Evolutionary conservation across 108 stramenopile species (phyloP).

Genomic region (Cyclostephanos invisitatus): DNA sequence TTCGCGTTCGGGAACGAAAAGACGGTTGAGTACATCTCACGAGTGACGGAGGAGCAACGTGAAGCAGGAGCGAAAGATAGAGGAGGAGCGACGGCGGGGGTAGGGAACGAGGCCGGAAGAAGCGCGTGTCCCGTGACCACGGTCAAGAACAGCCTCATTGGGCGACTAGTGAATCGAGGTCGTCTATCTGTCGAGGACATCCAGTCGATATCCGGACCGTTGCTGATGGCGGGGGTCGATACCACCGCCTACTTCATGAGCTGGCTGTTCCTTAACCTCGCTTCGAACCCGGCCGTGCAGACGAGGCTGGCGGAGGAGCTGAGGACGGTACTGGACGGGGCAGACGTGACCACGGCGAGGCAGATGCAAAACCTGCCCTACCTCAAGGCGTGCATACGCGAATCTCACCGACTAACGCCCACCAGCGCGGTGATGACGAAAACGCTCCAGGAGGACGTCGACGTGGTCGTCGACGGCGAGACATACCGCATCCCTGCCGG

Average conservation of each 20-base stretch:
- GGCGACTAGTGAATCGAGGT: constrained; percentile 1
- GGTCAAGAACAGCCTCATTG: constrained; percentile 12
- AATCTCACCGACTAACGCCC: constrained; percentile 27
- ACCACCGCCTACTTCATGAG: constrained; percentile 19
- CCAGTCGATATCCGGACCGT: neutral
- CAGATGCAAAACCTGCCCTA: constrained; percentile 19
- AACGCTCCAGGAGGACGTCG: constrained; percentile 10
- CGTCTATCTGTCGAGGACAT: constrained; percentile 7
- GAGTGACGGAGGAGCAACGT: neutral
- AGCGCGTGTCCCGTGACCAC: constrained; percentile 12
- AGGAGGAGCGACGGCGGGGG: neutral
- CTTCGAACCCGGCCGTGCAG: constrained; percentile 23
- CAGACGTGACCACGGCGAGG: constrained; percentile 17
- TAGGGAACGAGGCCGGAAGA: neutral
- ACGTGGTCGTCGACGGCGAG: constrained; percentile 5
- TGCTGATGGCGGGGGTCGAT: constrained; percentile 26
- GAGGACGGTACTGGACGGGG: constrained; percentile 16
- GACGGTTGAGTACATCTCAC: neutral
- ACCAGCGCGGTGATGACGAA: neutral
- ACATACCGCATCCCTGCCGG: constrained; percentile 11
- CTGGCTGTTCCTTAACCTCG: constrained; percentile 25
- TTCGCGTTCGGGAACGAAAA: constrained; percentile 7
- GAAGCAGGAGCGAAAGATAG: neutral
- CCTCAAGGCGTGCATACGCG: constrained; percentile 19
- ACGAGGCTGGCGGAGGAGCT: constrained; percentile 21